Conservation (phyloP, 768 basidiomycete species). For the Pleurotus sapidus region DNA sequence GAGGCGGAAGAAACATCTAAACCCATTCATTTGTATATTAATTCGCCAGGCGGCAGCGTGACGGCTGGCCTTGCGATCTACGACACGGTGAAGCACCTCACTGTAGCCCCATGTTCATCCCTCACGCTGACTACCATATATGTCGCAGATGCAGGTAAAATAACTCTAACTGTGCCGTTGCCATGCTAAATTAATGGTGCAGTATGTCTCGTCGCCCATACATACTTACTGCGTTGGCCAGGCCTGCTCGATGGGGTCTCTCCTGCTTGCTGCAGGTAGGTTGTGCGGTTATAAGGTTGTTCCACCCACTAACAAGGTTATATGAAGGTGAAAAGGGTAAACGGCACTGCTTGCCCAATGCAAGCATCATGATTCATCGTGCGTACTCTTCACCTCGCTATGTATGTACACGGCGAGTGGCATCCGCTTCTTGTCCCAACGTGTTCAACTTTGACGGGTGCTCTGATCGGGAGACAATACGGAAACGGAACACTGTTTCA, state of each 20-base stretch:
- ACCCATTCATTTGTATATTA: constrained; percentile 96
- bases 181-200: constrained; percentile 10
- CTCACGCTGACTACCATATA: constrained; percentile 6
- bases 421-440: not conserved
- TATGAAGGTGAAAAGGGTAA: constrained; percentile 66
- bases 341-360: constrained; percentile 88
- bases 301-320: not conserved
- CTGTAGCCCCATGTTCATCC: not conserved
- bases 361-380: constrained; percentile 99
- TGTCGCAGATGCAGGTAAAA: constrained; percentile 66
- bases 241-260: constrained; percentile 94
- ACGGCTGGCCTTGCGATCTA: constrained; percentile 96
- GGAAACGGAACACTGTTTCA: too few relatives aligned
- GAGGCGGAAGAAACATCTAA: constrained; percentile 94
- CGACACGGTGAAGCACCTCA: constrained; percentile 71
- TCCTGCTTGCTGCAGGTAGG: constrained; percentile 81
- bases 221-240: constrained; percentile 96
- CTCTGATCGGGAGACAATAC: too few relatives aligned
- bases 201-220: constrained; percentile 94
- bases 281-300: not conserved
- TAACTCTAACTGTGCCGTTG: not conserved
- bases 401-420: constrained; percentile 8
- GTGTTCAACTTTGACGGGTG: too few relatives aligned
- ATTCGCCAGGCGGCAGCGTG: constrained; percentile 94
- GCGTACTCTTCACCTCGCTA: constrained; percentile 17